Base-by-base conservation (phyloP, 225 moss, liverwort and hornwort genomes). In the Lunularia cruciata region DNA sequence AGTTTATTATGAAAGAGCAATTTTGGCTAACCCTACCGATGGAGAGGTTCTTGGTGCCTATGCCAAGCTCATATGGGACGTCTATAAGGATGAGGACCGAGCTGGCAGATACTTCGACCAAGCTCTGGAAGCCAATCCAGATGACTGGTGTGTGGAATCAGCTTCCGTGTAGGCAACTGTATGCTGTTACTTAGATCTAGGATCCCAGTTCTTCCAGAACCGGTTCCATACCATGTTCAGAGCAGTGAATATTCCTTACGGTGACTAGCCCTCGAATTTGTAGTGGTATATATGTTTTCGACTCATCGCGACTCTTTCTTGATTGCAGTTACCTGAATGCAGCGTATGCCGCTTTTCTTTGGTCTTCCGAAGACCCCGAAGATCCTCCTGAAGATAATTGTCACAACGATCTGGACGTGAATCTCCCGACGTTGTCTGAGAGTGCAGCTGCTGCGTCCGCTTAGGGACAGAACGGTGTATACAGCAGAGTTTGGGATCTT, bases 71-170 rank as follows among this genome's bases (percentile, higher is more conserved):
- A 70, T 81, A 16, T 81, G 81, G 81, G 81, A 81, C 19, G 76
- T 76, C 5, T 68, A 76, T 40, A 67, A 68, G 52, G 81, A 81
- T 19, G 68, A 69, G 58, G 81, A 76, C 22, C 60, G 81, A 25
- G 81, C 81, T 14, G 76, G 76, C 3, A 63, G 64, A 26, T 81
- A 81, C 45, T 81, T 81, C 30, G 76, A 81, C n/a, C 81, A 76
- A 52, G 81, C 81, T 36, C 22, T 81, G 27, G 60, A 81, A 68
- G 73, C 73, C 3, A 58, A 20, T 34, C 81, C 81, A 2, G 76
- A 81, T 65, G 69, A 76, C 57, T 76, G 81, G 63, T 75, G 58
- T 23, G 43, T 23, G 14, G 28, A 0, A 36, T 8, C 8, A 16
- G 11, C 6, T 59, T 59, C 8, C 32, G 59, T 59, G 59, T 43